A percentile compares a stretch with the other conserved stretches of the same genome.
Evolutionary conservation across 257 asterid genomes (phyloP).

Genomic region (Solanum piurae): DNA sequence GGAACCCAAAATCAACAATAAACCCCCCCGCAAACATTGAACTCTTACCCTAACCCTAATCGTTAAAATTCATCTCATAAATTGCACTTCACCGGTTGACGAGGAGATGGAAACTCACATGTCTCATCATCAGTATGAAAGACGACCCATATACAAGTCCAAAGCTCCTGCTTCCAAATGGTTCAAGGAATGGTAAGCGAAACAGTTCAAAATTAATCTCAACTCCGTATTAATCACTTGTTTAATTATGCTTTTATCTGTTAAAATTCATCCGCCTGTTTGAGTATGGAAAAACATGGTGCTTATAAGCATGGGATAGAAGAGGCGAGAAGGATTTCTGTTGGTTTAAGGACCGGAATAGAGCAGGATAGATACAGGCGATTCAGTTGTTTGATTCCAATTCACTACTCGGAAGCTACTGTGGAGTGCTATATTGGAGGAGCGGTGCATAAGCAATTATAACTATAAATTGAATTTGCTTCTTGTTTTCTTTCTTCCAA

Average conservation of each 20-base stretch:
- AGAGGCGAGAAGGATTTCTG: not conserved
- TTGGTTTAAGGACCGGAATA: not conserved
- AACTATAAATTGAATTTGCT: not conserved
- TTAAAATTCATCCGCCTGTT: not conserved
- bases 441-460: not conserved
- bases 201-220: not conserved
- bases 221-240: not conserved
- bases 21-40: not conserved
- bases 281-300: not conserved
- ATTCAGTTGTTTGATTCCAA: not conserved
- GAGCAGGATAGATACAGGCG: not conserved
- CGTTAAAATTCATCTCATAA: not conserved
- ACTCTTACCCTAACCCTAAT: not conserved
- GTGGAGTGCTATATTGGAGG: not conserved
- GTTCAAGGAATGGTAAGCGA: constrained; percentile 72
- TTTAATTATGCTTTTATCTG: not conserved
- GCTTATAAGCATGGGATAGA: not conserved
- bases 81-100: not conserved
- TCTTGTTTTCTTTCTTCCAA: not conserved
- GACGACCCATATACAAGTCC: constrained; percentile 66
- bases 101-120: constrained; percentile 58
- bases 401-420: not conserved
- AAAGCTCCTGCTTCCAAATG: constrained; percentile 64
- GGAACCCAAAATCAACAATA: not conserved
- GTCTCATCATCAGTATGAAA: constrained; percentile 39